Evolutionary conservation across 2,329 filamentous ascomycete species (phyloP).

Genomic region (Setomelanomma holmii): DNA sequence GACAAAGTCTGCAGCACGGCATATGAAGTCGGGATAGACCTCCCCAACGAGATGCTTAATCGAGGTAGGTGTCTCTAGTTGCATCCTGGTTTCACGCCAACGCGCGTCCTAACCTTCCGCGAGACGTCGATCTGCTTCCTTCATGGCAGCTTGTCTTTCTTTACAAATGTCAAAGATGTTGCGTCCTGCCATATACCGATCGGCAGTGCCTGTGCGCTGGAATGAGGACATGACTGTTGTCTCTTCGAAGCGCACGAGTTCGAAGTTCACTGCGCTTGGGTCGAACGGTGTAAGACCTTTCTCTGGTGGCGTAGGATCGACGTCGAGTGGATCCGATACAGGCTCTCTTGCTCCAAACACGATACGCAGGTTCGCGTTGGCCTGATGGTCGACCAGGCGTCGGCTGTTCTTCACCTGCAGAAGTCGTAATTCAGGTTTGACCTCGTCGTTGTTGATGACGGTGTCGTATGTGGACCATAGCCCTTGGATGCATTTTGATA

Average conservation of each 20-base stretch:
- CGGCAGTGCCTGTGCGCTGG: neutral
- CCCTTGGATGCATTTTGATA: constrained; percentile 21
- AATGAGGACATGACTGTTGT: constrained; percentile 13
- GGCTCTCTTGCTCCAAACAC: too few species aligned
- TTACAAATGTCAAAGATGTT: constrained; percentile 21
- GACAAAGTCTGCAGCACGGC: too few species aligned
- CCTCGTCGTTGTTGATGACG: constrained; percentile 22
- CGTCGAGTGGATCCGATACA: too few species aligned
- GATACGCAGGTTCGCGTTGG: neutral
- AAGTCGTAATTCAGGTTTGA: constrained; percentile 24
- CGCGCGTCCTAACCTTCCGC: neutral
- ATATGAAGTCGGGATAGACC: too few species aligned
- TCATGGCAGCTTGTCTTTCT: constrained; percentile 20
- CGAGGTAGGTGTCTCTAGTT: too few species aligned
- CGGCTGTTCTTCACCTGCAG: constrained; percentile 28
- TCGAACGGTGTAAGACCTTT: neutral
- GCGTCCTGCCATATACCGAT: constrained; percentile 10
- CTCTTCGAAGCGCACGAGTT: constrained; percentile 11
- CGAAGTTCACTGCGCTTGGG: constrained; percentile 7
- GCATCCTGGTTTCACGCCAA: too few species aligned
- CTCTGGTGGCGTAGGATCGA: too few species aligned
- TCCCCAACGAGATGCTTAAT: too few species aligned
- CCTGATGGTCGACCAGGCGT: constrained; percentile 12
- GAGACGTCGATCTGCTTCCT: constrained; percentile 3
- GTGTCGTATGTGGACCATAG: constrained; percentile 26